These are phyloP conservation scores for Rhinocladiella mackenziei DNA, from an alignment of 2,329 filamentous ascomycete species.

Conservation along the genomic window DNA sequence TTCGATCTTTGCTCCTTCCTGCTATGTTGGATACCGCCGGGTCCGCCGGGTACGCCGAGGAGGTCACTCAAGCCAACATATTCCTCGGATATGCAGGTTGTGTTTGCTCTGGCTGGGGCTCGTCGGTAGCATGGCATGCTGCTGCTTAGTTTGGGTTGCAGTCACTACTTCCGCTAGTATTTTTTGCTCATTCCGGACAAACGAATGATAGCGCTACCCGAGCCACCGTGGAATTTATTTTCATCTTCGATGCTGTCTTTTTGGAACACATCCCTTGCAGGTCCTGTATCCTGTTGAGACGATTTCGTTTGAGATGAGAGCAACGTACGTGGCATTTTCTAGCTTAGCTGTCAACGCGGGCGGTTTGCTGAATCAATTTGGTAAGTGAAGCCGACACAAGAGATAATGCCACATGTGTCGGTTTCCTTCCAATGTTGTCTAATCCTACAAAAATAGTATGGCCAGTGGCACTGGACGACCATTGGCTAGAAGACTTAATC, in stretches of 20 bases:
- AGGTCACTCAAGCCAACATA: conserved; percentile 52
- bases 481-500: conserved; percentile 46
- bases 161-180: conserved; percentile 47
- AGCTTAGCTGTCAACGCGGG: conserved; percentile 44
- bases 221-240: conserved; percentile 51
- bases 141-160: conserved; percentile 49
- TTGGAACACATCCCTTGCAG: conserved; percentile 46
- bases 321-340: conserved; percentile 54
- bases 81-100: conserved; percentile 52
- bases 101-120: conserved; percentile 55
- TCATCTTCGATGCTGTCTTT: conserved; percentile 53
- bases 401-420: too few species aligned
- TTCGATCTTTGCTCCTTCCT: conserved; percentile 53
- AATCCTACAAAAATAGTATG: too few species aligned
- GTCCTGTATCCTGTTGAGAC: conserved; percentile 53
- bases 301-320: conserved; percentile 52
- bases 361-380: conserved; percentile 50
- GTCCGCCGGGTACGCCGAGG: conserved; percentile 42
- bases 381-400: too few species aligned
- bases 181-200: conserved; percentile 28
- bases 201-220: conserved; percentile 42
- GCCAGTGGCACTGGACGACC: conserved; percentile 37
- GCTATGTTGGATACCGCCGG: conserved; percentile 52
- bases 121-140: conserved; percentile 52
- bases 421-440: too few species aligned